Conservation (phyloP, 257 asterid genomes). For the Phtheirospermum japonicum region DNA sequence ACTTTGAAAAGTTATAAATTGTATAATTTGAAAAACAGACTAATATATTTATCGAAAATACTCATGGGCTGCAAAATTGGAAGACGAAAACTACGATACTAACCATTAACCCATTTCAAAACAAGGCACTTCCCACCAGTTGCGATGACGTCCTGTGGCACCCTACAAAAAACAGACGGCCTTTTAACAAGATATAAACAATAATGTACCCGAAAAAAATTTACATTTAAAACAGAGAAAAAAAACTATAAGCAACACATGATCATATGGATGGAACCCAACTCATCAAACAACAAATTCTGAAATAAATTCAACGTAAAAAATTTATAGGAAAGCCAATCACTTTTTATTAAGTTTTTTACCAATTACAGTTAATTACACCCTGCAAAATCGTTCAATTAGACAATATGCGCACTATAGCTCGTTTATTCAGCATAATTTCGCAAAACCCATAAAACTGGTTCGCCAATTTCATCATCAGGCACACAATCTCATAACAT, state of each 20-base stretch:
- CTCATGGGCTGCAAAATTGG: constrained; percentile 1
- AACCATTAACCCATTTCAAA: constrained; percentile 90
- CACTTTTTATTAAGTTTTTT: too few relatives aligned
- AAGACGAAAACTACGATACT: constrained; percentile 28
- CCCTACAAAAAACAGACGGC: constrained; percentile 43
- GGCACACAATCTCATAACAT: neutral
- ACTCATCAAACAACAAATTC: too few relatives aligned
- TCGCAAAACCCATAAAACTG: constrained; percentile 5
- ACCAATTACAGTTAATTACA: too few relatives aligned
- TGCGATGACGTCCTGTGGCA: constrained; percentile 83
- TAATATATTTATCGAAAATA: neutral
- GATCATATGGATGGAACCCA: too few relatives aligned
- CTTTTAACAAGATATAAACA: neutral
- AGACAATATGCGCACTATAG: neutral
- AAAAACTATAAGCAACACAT: too few relatives aligned
- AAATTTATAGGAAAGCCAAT: too few relatives aligned
- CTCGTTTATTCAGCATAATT: neutral
- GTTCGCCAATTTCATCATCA: constrained; percentile 14
- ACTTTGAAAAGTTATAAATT: neutral
- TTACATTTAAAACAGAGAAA: too few relatives aligned
- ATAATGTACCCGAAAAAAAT: neutral
- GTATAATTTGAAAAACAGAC: neutral
- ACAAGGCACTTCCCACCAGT: constrained; percentile 84
- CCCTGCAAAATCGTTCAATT: neutral
- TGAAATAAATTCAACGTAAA: too few relatives aligned